Base-by-base conservation (phyloP, 805 yeast genomes). In the Metschnikowia sp. region DNA sequence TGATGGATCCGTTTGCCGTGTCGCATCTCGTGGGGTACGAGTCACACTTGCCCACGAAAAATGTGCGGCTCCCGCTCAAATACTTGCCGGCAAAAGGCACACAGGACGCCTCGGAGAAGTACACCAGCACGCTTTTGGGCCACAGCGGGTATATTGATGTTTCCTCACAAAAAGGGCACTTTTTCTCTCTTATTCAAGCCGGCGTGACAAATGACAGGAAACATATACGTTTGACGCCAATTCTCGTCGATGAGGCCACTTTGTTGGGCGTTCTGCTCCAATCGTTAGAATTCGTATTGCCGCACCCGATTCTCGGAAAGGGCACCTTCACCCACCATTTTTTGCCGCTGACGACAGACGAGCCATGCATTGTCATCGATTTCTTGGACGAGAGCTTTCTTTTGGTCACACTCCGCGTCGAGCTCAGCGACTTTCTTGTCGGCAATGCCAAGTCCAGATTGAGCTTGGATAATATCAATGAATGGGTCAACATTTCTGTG, bases 401-500 rank as follows among this genome's bases (percentile, higher is more conserved):
- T 13, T 61, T 85, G 22, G 70, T 82, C 36, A 79, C 88, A 0
- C 52, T 83, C 31, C 58, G 63, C 3, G 51, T 86, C 29, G 63
- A 68, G 13, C 52, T 75, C 9, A 56, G 66, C 3, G 74, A 77
- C 45, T 84, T 85, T 52, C 37, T 53, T 5, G 44, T 52, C 19
- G 55, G 57, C 10, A 48, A 56, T 26, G 44, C 51, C 3, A 53
- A 50, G 8, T 40, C 54, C 37, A 44, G 56, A 13, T 61, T 66
- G 39, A 45, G 54, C 3, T 53, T 69, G 39, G 62, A 61, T 35
- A 68, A 65, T 32, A 66, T 78, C 46, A 60, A 62, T 43, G 66
- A 76, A 39, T 88, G 95, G 94, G 81, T 88, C 45, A 74, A 74
- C 49, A 79, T 83, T 45, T 77, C 86, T 8, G 77, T 78, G 33